phyloP scores from a whole-genome alignment of 2,329 filamentous ascomycete species.

The Simplicillium sp. region DNA sequence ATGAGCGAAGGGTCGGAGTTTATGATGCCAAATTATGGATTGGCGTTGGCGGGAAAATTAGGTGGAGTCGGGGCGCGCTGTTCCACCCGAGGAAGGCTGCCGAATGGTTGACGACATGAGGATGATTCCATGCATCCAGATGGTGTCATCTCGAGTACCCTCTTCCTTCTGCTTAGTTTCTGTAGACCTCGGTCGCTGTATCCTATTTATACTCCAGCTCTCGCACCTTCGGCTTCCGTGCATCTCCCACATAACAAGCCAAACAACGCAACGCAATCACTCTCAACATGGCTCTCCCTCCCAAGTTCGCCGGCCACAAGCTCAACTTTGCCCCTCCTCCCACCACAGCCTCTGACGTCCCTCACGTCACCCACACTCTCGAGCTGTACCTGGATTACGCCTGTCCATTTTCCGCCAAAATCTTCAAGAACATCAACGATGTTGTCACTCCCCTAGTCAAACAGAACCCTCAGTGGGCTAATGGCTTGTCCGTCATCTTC shows the following conservation, averaged over 20 bases:
- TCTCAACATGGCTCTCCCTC: constrained; percentile 61
- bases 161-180: no score
- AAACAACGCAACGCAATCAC: background rate
- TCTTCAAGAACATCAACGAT: constrained; percentile 69
- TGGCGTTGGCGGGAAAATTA: no score
- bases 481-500: constrained; percentile 66
- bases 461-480: constrained; percentile 43
- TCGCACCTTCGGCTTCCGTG: no score
- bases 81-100: no score
- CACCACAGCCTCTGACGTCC: constrained; percentile 21
- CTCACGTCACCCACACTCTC: constrained; percentile 45
- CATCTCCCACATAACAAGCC: background rate
- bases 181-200: no score
- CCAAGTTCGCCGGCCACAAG: constrained; percentile 67
- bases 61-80: no score
- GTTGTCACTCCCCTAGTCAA: constrained; percentile 56
- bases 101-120: no score
- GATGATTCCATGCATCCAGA: no score
- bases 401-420: constrained; percentile 60
- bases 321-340: constrained; percentile 37
- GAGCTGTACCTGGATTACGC: constrained; percentile 80
- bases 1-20: no score
- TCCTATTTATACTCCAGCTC: no score
- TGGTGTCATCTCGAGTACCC: no score
- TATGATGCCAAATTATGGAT: no score